Evolutionary conservation across 139 green algal species (phyloP).

Genomic region (Chlamydomonas schloesseri): DNA sequence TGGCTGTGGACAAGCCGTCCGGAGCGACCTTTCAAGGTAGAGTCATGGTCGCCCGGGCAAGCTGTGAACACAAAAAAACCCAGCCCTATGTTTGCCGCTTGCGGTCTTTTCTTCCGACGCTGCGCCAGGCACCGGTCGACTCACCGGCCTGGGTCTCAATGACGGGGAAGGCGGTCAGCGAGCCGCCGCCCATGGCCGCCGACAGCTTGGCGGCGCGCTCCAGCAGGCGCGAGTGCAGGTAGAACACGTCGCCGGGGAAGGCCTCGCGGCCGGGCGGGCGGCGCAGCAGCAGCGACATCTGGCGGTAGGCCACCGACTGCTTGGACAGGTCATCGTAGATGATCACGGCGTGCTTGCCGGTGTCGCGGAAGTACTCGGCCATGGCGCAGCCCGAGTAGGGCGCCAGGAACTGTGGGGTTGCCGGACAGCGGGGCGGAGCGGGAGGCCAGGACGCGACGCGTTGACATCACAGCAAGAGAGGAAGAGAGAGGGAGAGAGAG

Average conservation of each 20-base stretch:
- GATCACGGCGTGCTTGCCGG: slow-evolving; percentile 85
- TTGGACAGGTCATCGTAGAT: slow-evolving; percentile 95
- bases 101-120: too few relatives aligned
- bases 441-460: not conserved
- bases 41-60: too few relatives aligned
- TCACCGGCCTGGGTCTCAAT: slow-evolving; percentile 87
- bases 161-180: slow-evolving; percentile 88
- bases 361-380: slow-evolving; percentile 83
- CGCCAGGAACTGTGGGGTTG: slow-evolving; percentile 90
- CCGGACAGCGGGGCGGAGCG: not conserved
- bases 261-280: slow-evolving; percentile 92
- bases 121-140: not conserved
- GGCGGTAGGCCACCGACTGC: slow-evolving; percentile 91
- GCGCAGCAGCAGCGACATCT: slow-evolving; percentile 93
- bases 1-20: too few relatives aligned
- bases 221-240: slow-evolving; percentile 90
- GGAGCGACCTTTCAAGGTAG: too few relatives aligned
- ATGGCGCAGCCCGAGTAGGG: slow-evolving; percentile 93
- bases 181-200: slow-evolving; percentile 75
- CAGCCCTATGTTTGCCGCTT: too few relatives aligned
- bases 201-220: slow-evolving; percentile 87
- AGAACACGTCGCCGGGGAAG: slow-evolving; percentile 93
- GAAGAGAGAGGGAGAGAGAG: too few relatives aligned
- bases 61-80: too few relatives aligned
- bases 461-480: too few relatives aligned